Evolutionary conservation across 2,329 filamentous ascomycete species (phyloP).

Genomic region (Aspergillus pseudonomiae): DNA sequence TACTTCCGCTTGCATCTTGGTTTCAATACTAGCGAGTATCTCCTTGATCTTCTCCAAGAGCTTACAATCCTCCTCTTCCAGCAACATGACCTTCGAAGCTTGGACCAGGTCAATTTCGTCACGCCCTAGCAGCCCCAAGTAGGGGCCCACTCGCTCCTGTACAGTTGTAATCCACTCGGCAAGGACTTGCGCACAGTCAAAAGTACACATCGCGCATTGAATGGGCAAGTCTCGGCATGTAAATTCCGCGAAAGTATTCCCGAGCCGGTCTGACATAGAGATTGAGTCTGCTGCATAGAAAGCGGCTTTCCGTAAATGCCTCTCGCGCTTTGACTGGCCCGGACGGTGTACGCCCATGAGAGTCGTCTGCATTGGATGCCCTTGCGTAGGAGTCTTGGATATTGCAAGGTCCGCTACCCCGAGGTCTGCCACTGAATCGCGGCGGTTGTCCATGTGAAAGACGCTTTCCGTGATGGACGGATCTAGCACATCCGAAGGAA

Average conservation of each 20-base stretch:
- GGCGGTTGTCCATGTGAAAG: slow-evolving; percentile 26
- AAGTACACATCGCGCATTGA: slow-evolving; percentile 87
- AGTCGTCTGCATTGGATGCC: slow-evolving; percentile 32
- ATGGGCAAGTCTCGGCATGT: slow-evolving; percentile 83
- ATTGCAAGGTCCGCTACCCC: slow-evolving; percentile 42
- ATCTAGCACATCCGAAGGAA: slow-evolving; percentile 34
- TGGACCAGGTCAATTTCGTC: slow-evolving; percentile 77
- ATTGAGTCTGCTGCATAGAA: slow-evolving; percentile 93
- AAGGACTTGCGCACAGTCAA: slow-evolving; percentile 91
- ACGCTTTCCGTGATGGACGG: slow-evolving; percentile 27
- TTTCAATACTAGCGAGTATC: slow-evolving; percentile 74
- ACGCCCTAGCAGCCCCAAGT: slow-evolving; percentile 82
- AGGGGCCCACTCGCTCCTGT: slow-evolving; percentile 89
- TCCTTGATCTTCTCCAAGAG: slow-evolving; percentile 80
- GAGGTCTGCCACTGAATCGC: slow-evolving; percentile 41
- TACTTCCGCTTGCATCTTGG: slow-evolving; percentile 70
- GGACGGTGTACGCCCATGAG: slow-evolving; percentile 37
- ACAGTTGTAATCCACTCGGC: slow-evolving; percentile 93
- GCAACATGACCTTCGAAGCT: slow-evolving; percentile 83
- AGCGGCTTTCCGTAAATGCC: slow-evolving; percentile 88
- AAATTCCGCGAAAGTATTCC: slow-evolving; percentile 81
- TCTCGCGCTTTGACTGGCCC: slow-evolving; percentile 70
- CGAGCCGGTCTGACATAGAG: slow-evolving; percentile 82
- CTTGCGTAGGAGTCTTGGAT: slow-evolving; percentile 39
- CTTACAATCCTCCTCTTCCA: slow-evolving; percentile 90